These are phyloP conservation scores for Aegilops umbellulata DNA, from an alignment of 176 grass and related monocot species.

Conservation along the genomic window DNA sequence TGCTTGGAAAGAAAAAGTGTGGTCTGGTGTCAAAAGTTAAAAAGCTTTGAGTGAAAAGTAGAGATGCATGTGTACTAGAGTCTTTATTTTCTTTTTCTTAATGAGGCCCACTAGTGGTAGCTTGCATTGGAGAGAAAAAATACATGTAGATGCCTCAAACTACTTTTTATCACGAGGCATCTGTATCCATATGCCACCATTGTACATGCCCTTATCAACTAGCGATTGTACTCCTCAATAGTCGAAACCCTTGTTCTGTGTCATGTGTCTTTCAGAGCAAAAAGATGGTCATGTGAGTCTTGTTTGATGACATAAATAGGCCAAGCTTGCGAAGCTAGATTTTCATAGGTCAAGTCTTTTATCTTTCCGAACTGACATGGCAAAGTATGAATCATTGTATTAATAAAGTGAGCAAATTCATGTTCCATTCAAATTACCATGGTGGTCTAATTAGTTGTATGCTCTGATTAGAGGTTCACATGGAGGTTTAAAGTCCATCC, in stretches of 20 bases:
- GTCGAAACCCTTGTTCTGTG: not conserved
- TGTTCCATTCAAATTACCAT: not conserved
- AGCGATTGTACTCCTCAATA: not conserved
- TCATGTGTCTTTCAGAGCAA: not conserved
- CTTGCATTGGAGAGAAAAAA: no score
- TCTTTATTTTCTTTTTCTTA: no score
- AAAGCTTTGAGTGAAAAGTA: no score
- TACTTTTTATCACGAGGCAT: no score
- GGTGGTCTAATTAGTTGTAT: slow-evolving; percentile 2
- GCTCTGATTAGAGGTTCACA: not conserved
- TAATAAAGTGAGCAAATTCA: not conserved
- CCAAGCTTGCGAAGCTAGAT: not conserved
- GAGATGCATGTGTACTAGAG: no score
- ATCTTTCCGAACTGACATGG: not conserved
- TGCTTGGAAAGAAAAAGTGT: no score
- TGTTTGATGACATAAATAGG: not conserved
- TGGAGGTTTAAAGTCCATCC: not conserved
- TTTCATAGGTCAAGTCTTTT: not conserved
- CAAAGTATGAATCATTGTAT: not conserved
- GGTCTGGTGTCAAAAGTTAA: no score
- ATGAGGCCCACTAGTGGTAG: no score
- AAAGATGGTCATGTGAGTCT: not conserved
- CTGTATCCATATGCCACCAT: no score
- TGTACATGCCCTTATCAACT: no score
- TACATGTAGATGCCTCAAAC: no score